These are phyloP conservation scores for Chenopodium quinoa DNA, from an alignment of 148 eudicot genomes.

Conservation along the genomic window DNA sequence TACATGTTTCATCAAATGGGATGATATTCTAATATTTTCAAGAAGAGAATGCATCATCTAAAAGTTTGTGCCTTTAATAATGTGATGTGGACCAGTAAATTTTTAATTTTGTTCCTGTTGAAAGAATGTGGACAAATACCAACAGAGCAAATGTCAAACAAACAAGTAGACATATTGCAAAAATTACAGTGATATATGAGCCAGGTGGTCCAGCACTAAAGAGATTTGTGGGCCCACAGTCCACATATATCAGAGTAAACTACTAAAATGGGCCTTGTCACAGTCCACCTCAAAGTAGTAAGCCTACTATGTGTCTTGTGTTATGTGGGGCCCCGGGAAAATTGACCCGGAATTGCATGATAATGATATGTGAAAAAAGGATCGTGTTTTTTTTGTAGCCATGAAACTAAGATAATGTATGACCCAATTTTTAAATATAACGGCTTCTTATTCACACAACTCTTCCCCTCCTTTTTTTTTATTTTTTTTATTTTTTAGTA, in stretches of 20 bases:
- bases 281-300: not conserved
- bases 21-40: too few relatives aligned
- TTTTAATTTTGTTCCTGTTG: not conserved
- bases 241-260: not conserved
- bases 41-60: too few relatives aligned
- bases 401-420: not conserved
- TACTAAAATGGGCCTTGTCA: conserved; percentile 3
- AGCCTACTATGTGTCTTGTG: not conserved
- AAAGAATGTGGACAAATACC: not conserved
- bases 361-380: not conserved
- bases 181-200: not conserved
- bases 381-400: not conserved
- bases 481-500: not conserved
- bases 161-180: not conserved
- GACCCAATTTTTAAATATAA: not conserved
- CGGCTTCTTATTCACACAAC: conserved; percentile 11
- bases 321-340: not conserved
- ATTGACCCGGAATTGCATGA: not conserved
- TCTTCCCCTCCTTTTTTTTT: not conserved
- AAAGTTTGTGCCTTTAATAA: too few relatives aligned
- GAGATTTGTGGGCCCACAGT: not conserved
- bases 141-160: not conserved
- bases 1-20: too few relatives aligned
- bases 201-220: conserved; percentile 4
- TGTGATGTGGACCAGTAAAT: not conserved